Percentiles rank a stretch among this genome's conserved stretches.
These are phyloP conservation scores for Pyrrhoderma lamaoense DNA, from an alignment of 1,284 basidiomycete species.

Conservation along the genomic window DNA sequence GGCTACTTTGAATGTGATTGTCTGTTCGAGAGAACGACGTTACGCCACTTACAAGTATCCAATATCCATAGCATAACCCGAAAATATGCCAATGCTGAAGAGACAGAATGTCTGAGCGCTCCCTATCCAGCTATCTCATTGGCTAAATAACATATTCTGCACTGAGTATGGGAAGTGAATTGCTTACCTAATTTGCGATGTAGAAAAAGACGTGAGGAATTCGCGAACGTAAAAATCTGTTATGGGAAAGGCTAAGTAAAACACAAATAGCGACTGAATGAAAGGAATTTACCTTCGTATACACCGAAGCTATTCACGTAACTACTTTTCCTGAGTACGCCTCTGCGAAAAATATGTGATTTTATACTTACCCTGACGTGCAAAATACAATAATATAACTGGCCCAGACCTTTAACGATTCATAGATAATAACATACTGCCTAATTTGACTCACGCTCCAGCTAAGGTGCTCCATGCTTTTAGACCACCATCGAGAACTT, in stretches of 20 bases:
- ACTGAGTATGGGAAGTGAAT: not conserved
- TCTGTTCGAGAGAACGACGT: not conserved
- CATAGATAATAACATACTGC: not conserved
- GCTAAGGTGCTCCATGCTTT: conserved; percentile 11
- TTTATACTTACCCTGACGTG: not conserved
- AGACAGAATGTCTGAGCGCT: conserved; percentile 13
- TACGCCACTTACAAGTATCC: conserved; percentile 13
- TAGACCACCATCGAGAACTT: conserved; percentile 10
- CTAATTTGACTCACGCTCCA: conserved; percentile 7
- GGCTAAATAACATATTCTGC: not conserved
- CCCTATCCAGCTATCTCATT: conserved; percentile 14
- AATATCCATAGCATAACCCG: conserved; percentile 12
- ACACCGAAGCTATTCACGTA: conserved; percentile 16
- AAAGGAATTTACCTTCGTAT: conserved; percentile 12
- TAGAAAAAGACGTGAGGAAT: conserved; percentile 6
- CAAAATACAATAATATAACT: conserved; percentile 9
- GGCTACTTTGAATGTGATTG: conserved; percentile 23
- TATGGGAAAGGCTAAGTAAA: not conserved
- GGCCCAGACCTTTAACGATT: not conserved
- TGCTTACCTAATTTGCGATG: conserved; percentile 13
- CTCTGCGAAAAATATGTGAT: not conserved
- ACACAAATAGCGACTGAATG: not conserved
- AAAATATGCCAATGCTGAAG: conserved; percentile 11
- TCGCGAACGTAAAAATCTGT: conserved; percentile 15
- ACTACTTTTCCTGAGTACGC: not conserved